Evolutionary conservation across 345 rosid genomes (phyloP).

Genomic region (Citrus unshiu): DNA sequence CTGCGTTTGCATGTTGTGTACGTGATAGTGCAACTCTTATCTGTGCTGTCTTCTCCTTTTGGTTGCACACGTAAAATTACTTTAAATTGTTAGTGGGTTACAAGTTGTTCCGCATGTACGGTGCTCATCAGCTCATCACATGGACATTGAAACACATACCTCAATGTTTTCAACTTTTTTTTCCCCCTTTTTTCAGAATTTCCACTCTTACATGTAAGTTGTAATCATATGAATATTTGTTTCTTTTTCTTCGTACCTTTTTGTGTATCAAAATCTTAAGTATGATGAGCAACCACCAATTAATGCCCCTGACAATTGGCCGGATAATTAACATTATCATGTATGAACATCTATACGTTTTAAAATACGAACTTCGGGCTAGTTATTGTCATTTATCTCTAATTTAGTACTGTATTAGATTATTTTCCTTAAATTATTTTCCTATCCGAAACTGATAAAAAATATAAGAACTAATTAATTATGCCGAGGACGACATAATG

Average conservation of each 20-base stretch:
- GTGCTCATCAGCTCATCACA: neutral
- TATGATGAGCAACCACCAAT: too few relatives aligned
- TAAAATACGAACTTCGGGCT: too few relatives aligned
- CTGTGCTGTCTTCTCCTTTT: conserved; percentile 18
- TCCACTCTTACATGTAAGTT: neutral
- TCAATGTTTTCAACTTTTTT: too few relatives aligned
- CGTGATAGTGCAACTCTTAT: conserved; percentile 20
- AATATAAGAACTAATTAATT: neutral
- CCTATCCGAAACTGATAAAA: too few relatives aligned
- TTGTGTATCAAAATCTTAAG: too few relatives aligned
- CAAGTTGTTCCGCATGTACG: conserved; percentile 17
- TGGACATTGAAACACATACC: neutral
- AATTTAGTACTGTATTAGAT: too few relatives aligned
- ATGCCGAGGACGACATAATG: neutral
- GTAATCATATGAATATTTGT: neutral
- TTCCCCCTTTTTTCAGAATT: neutral
- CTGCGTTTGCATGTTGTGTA: conserved; percentile 4
- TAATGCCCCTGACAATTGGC: too few relatives aligned
- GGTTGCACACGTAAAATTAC: neutral
- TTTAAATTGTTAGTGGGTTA: conserved; percentile 6
- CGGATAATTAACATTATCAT: too few relatives aligned
- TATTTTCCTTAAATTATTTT: too few relatives aligned
- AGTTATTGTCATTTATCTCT: too few relatives aligned
- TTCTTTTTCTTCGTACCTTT: too few relatives aligned
- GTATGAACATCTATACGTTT: too few relatives aligned